Conservation (phyloP, 2,329 filamentous ascomycete species). For the Hypoxylon sp. region DNA sequence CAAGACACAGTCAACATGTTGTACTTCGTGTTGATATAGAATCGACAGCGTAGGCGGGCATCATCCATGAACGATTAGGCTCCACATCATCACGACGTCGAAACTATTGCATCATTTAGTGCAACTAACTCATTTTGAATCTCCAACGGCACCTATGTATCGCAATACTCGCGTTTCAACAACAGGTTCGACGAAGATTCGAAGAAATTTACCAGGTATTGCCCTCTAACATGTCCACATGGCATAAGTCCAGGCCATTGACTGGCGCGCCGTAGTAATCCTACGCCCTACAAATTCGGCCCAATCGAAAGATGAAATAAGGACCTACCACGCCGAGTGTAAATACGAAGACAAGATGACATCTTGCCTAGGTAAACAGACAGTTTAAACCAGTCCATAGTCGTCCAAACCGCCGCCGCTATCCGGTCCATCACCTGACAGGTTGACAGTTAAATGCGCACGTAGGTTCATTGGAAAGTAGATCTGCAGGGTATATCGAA, state of each 20-base stretch:
- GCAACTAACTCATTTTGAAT: not conserved
- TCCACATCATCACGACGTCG: constrained; percentile 15
- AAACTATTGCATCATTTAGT: constrained; percentile 13
- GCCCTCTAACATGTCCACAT: not conserved
- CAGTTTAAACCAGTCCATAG: too few species aligned
- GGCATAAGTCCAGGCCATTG: not conserved
- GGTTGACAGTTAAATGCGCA: not conserved
- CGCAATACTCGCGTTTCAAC: not conserved
- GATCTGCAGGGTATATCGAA: not conserved
- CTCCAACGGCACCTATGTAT: not conserved
- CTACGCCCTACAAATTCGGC: not conserved
- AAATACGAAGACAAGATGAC: constrained; percentile 1
- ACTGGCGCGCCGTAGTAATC: not conserved
- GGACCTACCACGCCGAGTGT: not conserved
- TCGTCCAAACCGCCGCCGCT: too few species aligned
- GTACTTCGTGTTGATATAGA: not conserved
- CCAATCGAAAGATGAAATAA: not conserved
- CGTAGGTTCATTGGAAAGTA: not conserved
- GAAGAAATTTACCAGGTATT: not conserved
- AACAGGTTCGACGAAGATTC: not conserved
- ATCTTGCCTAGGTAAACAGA: not conserved
- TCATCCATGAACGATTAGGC: not conserved
- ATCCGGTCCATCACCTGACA: too few species aligned
- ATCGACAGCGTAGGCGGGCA: not conserved
- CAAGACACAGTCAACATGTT: constrained; percentile 1